Percentiles rank a stretch among this genome's conserved stretches.
These are phyloP conservation scores for Pythium pyrilobum DNA, from an alignment of 352 stramenopile species.

Conservation along the genomic window DNA sequence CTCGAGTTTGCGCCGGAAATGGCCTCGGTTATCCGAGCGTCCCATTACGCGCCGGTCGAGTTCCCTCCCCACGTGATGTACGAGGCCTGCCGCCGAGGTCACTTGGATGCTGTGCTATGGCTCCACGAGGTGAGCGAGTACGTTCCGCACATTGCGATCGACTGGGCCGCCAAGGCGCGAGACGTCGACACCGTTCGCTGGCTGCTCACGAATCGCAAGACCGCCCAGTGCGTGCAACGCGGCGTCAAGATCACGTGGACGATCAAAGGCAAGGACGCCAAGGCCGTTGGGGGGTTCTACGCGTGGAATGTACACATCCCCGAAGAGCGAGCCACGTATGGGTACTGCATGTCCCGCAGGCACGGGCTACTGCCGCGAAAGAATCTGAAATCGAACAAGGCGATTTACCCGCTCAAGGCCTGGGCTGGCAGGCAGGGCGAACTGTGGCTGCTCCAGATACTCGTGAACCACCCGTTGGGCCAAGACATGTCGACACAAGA, in stretches of 20 bases:
- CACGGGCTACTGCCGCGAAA: conserved; percentile 3
- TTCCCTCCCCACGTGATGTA: conserved; percentile 8
- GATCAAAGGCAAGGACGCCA: not conserved
- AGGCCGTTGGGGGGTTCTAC: conserved; percentile 1
- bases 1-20: not conserved
- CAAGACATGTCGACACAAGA: conserved; percentile 1
- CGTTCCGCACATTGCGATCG: conserved; percentile 4
- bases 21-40: not conserved
- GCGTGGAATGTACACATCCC: conserved; percentile 5
- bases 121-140: conserved; percentile 5
- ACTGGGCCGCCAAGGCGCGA: not conserved
- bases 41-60: not conserved
- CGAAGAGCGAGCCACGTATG: not conserved
- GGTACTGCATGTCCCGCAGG: not conserved
- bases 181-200: conserved; percentile 2
- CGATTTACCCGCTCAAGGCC: conserved; percentile 6
- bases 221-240: not conserved
- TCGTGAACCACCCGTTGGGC: not conserved
- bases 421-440: conserved; percentile 7
- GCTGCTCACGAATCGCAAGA: conserved; percentile 1
- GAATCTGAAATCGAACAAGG: not conserved
- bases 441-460: not conserved
- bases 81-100: conserved; percentile 1
- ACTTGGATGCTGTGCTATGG: conserved; percentile 6
- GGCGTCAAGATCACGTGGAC: conserved; percentile 1